Evolutionary conservation across 2,329 filamentous ascomycete genomes (phyloP).

Genomic region (Cladophialophora bantiana): DNA sequence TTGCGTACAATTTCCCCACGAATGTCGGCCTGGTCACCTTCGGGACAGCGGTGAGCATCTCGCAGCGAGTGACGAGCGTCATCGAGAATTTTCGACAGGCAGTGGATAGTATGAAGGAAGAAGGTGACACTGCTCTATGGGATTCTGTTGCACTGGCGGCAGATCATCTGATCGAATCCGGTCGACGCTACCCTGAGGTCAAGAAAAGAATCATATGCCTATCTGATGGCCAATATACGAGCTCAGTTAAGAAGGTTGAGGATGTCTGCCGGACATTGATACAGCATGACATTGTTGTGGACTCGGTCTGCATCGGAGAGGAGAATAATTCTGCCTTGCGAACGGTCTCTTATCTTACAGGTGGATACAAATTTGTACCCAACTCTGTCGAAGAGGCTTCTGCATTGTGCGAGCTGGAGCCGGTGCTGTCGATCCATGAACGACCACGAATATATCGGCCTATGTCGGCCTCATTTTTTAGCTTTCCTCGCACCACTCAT

Average conservation of each 20-base stretch:
- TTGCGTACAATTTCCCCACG: slow-evolving; percentile 49
- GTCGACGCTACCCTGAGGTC: slow-evolving; percentile 44
- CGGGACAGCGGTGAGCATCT: slow-evolving; percentile 40
- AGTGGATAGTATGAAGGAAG: slow-evolving; percentile 42
- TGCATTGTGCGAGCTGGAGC: slow-evolving; percentile 49
- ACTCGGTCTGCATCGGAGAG: slow-evolving; percentile 46
- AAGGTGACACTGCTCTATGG: slow-evolving; percentile 49
- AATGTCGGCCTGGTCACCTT: slow-evolving; percentile 49
- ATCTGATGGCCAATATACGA: slow-evolving; percentile 49
- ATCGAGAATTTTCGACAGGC: slow-evolving; percentile 49
- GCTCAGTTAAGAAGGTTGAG: slow-evolving; percentile 39
- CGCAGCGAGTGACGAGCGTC: slow-evolving; percentile 44
- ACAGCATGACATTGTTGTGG: slow-evolving; percentile 44
- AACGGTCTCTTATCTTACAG: slow-evolving; percentile 44
- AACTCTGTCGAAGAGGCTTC: slow-evolving; percentile 46
- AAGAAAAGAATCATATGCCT: slow-evolving; percentile 49
- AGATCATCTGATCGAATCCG: slow-evolving; percentile 45
- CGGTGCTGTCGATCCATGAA: slow-evolving; percentile 46
- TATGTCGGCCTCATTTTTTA: not conserved
- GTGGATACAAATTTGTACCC: slow-evolving; percentile 49
- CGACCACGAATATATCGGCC: slow-evolving; percentile 40
- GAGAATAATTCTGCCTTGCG: slow-evolving; percentile 43
- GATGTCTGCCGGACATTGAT: slow-evolving; percentile 41
- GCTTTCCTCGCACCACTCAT: not conserved
- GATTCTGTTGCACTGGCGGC: slow-evolving; percentile 46